These are phyloP conservation scores for Fusarium nelsonii DNA, from an alignment of 2,329 filamentous ascomycete genomes.

Conservation along the genomic window DNA sequence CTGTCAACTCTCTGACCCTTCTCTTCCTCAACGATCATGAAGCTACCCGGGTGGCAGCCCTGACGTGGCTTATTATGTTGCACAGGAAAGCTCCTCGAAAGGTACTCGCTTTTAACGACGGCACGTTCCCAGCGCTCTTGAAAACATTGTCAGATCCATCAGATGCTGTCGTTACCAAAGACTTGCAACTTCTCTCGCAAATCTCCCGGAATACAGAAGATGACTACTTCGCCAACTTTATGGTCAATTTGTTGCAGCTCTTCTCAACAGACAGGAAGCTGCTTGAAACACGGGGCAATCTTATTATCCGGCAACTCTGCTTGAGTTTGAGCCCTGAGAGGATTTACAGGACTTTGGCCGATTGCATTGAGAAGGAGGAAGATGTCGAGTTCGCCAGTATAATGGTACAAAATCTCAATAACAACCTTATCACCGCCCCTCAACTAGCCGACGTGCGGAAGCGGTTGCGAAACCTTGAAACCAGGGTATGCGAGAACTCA, in stretches of 20 bases:
- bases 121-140: constrained; percentile 93
- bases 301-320: constrained; percentile 96
- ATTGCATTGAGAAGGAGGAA: constrained; percentile 97
- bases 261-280: constrained; percentile 95
- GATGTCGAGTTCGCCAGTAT: constrained; percentile 99
- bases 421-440: constrained; percentile 97
- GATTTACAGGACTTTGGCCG: constrained; percentile 94
- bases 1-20: constrained; percentile 91
- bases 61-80: constrained; percentile 98
- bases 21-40: constrained; percentile 98
- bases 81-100: constrained; percentile 95
- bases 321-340: constrained; percentile 92
- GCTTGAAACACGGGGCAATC: constrained; percentile 90
- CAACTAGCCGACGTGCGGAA: constrained; percentile 93
- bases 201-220: constrained; percentile 98
- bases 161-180: constrained; percentile 94
- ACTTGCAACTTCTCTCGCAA: constrained; percentile 92
- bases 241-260: constrained; percentile 94
- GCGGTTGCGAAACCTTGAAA: constrained; percentile 88
- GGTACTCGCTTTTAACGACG: constrained; percentile 94
- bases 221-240: constrained; percentile 97
- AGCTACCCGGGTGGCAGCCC: constrained; percentile 89
- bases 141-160: constrained; percentile 97
- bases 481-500: constrained; percentile 66
- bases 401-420: constrained; percentile 99